Percentiles rank a stretch among this genome's conserved stretches.
Evolutionary conservation across 78 protist species (phyloP).

Genomic region (Emiliania huxleyi): DNA sequence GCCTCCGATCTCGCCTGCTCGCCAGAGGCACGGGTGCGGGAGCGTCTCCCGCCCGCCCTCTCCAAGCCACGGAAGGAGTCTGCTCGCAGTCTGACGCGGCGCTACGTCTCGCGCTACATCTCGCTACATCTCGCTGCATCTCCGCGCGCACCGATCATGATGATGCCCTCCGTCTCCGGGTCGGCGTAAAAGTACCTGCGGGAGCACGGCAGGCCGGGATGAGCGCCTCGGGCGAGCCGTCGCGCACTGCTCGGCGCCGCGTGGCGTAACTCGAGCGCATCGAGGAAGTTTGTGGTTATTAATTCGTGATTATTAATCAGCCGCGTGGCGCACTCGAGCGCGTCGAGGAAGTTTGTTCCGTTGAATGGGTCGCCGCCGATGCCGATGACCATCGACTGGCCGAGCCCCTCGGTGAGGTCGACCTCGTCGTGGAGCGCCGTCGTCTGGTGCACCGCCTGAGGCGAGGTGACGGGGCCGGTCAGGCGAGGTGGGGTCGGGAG

Average conservation of each 20-base stretch:
- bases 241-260: background rate
- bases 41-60: no score
- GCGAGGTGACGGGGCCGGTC: no score
- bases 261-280: background rate
- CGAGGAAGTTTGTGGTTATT: background rate
- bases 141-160: no score
- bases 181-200: conserved; percentile 60
- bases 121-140: no score
- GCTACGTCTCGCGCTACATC: no score
- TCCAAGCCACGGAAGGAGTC: no score
- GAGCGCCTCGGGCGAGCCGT: background rate
- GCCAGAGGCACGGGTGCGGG: background rate
- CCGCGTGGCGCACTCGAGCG: conserved; percentile 82
- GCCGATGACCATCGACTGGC: conserved; percentile 96
- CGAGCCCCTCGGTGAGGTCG: conserved; percentile 56
- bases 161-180: conserved; percentile 88
- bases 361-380: conserved; percentile 99
- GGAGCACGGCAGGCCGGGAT: no score
- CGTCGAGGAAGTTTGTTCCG: conserved; percentile 98
- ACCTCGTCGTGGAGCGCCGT: conserved; percentile 56
- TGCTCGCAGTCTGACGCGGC: no score
- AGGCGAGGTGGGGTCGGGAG: no score
- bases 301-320: conserved; percentile 78
- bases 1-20: conserved; percentile 98
- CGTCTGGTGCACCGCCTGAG: conserved; percentile 97